These are phyloP conservation scores for Fusarium continuum DNA, from an alignment of 2,329 filamentous ascomycete species.

Conservation along the genomic window DNA sequence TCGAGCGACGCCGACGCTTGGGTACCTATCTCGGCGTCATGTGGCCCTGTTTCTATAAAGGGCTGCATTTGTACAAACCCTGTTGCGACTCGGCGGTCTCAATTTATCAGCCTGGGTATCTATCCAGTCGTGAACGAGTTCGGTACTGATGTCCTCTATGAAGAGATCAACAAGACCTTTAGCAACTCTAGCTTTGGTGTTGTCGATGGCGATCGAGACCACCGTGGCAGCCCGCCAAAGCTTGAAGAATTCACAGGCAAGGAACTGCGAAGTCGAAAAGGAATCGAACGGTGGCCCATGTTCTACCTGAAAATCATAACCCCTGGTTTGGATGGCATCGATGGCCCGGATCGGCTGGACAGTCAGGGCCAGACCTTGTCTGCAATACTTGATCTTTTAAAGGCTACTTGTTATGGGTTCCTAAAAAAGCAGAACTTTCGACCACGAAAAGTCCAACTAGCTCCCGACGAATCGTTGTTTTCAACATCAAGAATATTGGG, in stretches of 20 bases:
- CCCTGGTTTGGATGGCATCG: conserved; percentile 45
- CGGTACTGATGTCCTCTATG: conserved; percentile 73
- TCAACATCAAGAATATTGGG: conserved; percentile 38
- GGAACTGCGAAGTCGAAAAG: conserved; percentile 63
- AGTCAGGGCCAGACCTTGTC: conserved; percentile 61
- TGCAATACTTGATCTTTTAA: conserved; percentile 66
- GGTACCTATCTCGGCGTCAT: conserved; percentile 75
- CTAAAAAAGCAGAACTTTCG: conserved; percentile 76
- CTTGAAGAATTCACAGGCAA: conserved; percentile 58
- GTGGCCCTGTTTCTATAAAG: conserved; percentile 67
- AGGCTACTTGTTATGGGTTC: conserved; percentile 76
- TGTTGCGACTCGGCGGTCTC: conserved; percentile 73
- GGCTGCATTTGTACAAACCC: conserved; percentile 78
- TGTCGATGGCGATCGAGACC: conserved; percentile 58
- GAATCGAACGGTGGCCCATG: conserved; percentile 86
- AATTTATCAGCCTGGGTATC: conserved; percentile 85
- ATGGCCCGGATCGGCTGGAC: conserved; percentile 53
- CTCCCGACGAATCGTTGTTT: conserved; percentile 36
- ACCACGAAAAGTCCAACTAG: conserved; percentile 53
- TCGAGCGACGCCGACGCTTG: conserved; percentile 65
- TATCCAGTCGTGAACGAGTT: conserved; percentile 66
- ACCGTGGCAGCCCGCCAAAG: conserved; percentile 48
- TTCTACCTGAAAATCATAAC: conserved; percentile 77
- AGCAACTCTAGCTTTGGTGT: conserved; percentile 78
- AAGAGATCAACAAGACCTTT: conserved; percentile 82